Base-by-base conservation (phyloP, 371 early-diverging fungal genomes). In the Batrachochytrium dendrobatidis region DNA sequence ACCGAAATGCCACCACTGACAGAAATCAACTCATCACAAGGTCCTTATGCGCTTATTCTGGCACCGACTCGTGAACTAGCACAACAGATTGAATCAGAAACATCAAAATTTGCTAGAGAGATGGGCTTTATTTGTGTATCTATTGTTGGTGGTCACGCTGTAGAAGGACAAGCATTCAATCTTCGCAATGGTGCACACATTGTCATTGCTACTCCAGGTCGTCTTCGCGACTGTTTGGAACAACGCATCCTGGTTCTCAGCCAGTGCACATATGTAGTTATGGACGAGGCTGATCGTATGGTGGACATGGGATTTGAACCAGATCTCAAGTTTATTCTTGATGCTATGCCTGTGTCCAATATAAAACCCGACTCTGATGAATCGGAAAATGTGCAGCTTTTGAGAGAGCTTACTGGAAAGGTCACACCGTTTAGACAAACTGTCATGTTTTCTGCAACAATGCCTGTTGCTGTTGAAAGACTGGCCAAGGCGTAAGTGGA, bases 391-490 rank as follows among this genome's bases (percentile, higher is more conserved):
- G 55, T 57, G 6, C 49, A 53, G n/a, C 20, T 8, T 34, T 53
- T 62, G 17, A 53, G 60, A 12, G 31, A 22, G 17, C 52, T 29
- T 44, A 26, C 45, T 18, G 59, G 60, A 20, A 56, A 24, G 51
- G 71, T 66, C 17, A 74, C 75, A 56, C 82, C 84, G 59, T 90
- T 86, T 68, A 84, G 99, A 52, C 99, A 99, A 71, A 99, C 99
- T 0, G 88, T 95, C 60, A 99, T 99, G 99, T 99, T 98, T 82
- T 93, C 93, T 43, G 99, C 99, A 8, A 99, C 99, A 5, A 98
- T 99, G 99, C 99, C 99, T 1, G 74, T 89, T 8, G 91, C 89
- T 8, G 98, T 99, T 2, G 93, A 94, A 67, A 79, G 90, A 25
- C 70, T 99, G 15, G 99, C 99, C 3, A 87, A 88, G 69, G 85